These are phyloP conservation scores for Calocera cornea DNA, from an alignment of 768 basidiomycete species.

Conservation along the genomic window DNA sequence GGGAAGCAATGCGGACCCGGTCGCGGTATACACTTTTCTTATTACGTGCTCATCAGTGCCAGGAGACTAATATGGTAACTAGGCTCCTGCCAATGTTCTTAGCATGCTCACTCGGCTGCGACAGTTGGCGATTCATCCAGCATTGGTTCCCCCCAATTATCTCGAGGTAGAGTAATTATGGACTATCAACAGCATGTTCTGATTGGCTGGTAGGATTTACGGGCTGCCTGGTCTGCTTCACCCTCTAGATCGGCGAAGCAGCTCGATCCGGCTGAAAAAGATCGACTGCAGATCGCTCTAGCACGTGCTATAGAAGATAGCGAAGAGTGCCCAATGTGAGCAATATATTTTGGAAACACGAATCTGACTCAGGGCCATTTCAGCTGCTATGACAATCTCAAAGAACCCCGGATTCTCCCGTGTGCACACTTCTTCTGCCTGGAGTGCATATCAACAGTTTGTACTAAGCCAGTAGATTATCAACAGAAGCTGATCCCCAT, in stretches of 20 bases:
- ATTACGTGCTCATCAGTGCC: slow-evolving; percentile 8
- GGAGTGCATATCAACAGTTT: slow-evolving; percentile 30
- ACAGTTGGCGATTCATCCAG: slow-evolving; percentile 68
- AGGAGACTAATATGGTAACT: neutral
- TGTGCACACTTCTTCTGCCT: slow-evolving; percentile 65
- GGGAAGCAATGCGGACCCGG: neutral
- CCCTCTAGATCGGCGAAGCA: slow-evolving; percentile 12
- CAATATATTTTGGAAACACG: neutral
- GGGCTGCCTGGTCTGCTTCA: neutral
- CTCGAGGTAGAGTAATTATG: slow-evolving; percentile 29
- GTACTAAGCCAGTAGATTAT: neutral
- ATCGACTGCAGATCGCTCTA: slow-evolving; percentile 43
- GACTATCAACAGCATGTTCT: neutral
- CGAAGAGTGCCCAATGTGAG: slow-evolving; percentile 53
- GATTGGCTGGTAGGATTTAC: neutral
- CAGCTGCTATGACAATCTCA: slow-evolving; percentile 18
- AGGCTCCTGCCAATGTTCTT: slow-evolving; percentile 38
- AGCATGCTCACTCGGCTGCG: slow-evolving; percentile 78
- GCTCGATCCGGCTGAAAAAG: slow-evolving; percentile 41
- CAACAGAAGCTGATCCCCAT: slow-evolving; percentile 6
- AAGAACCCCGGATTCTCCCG: slow-evolving; percentile 55
- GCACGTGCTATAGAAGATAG: slow-evolving; percentile 61
- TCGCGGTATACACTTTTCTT: neutral
- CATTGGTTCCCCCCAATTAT: slow-evolving; percentile 57
- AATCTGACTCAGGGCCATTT: neutral